Base-by-base conservation (phyloP, 179 eudicot species). In the Heliamphora pulchella region DNA sequence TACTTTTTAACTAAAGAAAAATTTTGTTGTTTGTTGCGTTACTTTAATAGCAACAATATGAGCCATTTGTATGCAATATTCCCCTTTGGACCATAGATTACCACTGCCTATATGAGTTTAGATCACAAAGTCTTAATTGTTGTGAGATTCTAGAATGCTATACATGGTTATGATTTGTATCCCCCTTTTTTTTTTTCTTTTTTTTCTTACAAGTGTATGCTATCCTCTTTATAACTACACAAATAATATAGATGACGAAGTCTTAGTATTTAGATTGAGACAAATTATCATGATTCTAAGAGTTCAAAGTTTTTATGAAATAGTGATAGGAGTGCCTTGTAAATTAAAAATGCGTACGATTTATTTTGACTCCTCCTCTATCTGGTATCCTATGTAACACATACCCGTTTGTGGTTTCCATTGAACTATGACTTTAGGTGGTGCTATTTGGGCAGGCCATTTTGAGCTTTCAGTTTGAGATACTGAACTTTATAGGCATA, bases 1-100 rank as follows among this genome's bases (percentile, higher is more conserved):
- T 88, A 81, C 73, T 61, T 66, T 71, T 71, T 31, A 31, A 59
- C 80, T 31, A 41, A 63, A 59, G 10, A 61, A 1, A 2, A 44
- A 10, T 31, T 62, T 62, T 59, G 17, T 50, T 18, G 31, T 13
- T 77, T 50, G 63, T n/a, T 15, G 4, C 51, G 11, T 59, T 50
- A 31, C 53, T 5, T 43, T 14, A 71, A 5, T 48, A 22, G 53
- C 43, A 11, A 44, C 20, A 67, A 44, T 59, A 46, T 55, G 14
- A 4, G 58, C 43, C 13, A 22, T 57, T 71, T n/a, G 72, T 13
- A 10, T 47, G 44, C 48, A 31, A 15, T 22, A 65, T 41, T 22
- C 13, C 48, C 65, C n/a, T 66, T 53, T 66, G 39, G 5, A 55
- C 17, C 48, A 54, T 31, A 39, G 71, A 67, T 51, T 15, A 51